Evolutionary conservation across 108 stramenopile genomes (phyloP), one percentile per base, ranked within the genome.

Genomic region (Cylindrotheca closterium): DNA sequence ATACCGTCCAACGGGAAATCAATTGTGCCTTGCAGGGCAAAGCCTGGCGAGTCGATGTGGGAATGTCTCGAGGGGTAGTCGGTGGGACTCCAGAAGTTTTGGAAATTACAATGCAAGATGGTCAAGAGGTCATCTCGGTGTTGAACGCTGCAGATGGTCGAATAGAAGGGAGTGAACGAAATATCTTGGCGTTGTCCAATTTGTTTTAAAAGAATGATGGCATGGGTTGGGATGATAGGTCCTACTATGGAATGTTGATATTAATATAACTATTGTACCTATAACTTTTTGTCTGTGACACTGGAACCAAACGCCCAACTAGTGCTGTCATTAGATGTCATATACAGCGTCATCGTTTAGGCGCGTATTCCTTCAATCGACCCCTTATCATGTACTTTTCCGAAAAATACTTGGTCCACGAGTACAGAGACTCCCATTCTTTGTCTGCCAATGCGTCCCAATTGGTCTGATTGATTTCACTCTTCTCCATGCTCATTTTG

Each of bases 11-110:
- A 75, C 28, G 57, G 19, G 34, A 58, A 57, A 87, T 89, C 52
- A 92, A 92, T 76, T 74, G 79, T 4, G 85, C 77, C 1, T 66
- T 86, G 27, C 53, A 74, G 2, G 83, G 86, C 22, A 81, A 72
- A 60, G 88, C 85, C 4, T 92, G 91, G 91, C 58, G 91, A 32
- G 61, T 89, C 30, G 91, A 92, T 64, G 82, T 87, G 17, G 91
- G 87, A 37, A 77, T 79, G 7, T 71, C 68, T 28, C 54, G 57
- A 23, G 87, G 88, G 3, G 84, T 88, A 4, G 75, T 82, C 63
- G 70, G 67, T 10, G 81, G 81, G 30, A 75, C 74, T 24, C 85
- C 87, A 3, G 91, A 92, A 75, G 85, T 92, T 4, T 73, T 92
- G 68, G 88, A 92, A 71, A 74, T 92, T 31, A 34, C 52, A 4